phyloP scores from a whole-genome alignment of 306 rosid species.

The Datisca glomerata region DNA sequence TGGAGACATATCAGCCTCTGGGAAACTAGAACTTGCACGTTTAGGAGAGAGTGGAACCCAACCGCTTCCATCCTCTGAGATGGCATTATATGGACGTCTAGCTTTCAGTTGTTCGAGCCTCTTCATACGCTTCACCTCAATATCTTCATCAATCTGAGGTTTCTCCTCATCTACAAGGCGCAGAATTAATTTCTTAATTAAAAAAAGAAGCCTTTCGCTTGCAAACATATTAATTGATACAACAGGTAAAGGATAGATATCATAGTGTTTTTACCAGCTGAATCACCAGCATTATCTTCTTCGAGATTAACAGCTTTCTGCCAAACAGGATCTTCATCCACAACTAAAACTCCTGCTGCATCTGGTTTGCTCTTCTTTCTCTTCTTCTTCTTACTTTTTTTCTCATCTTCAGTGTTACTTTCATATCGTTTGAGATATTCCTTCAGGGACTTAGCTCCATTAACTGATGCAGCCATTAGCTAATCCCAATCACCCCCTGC shows the following conservation, averaged over 20 bases:
- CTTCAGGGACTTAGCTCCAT: conserved; percentile 41
- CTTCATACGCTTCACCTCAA: conserved; percentile 83
- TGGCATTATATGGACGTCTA: conserved; percentile 44
- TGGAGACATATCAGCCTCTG: conserved; percentile 47
- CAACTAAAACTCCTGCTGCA: not conserved
- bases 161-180: conserved; percentile 40
- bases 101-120: conserved; percentile 72
- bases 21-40: conserved; percentile 10
- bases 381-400: conserved; percentile 30
- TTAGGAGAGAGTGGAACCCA: conserved; percentile 67
- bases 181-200: not conserved
- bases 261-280: conserved; percentile 27
- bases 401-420: conserved; percentile 36
- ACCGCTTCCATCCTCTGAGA: conserved; percentile 94
- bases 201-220: too few relatives aligned
- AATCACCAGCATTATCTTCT: conserved; percentile 39
- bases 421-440: conserved; percentile 71
- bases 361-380: conserved; percentile 16
- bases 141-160: conserved; percentile 65
- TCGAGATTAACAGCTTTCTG: conserved; percentile 56
- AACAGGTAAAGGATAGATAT: not conserved
- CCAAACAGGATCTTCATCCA: conserved; percentile 20
- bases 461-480: conserved; percentile 17
- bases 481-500: conserved; percentile 13
- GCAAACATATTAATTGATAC: not conserved